Evolutionary conservation across 2,329 filamentous ascomycete genomes (phyloP).

Genomic region (Aspergillus tanneri): DNA sequence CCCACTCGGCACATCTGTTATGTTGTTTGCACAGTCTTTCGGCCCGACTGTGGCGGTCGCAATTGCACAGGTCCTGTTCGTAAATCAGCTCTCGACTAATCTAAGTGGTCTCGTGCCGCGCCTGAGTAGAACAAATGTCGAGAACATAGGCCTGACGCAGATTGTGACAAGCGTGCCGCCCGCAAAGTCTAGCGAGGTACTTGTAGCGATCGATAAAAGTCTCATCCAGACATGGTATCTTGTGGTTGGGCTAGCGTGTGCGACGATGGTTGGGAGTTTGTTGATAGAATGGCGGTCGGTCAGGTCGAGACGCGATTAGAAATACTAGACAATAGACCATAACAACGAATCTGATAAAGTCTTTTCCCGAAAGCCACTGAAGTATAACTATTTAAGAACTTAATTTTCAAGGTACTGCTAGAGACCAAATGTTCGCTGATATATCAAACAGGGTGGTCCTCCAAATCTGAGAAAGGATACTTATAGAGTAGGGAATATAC

Average conservation of each 20-base stretch:
- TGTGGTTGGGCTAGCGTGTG: slow-evolving; percentile 1
- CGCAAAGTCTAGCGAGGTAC: not conserved
- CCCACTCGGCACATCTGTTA: slow-evolving; percentile 26
- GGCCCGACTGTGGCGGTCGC: slow-evolving; percentile 33
- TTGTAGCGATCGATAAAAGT: slow-evolving; percentile 2
- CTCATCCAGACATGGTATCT: slow-evolving; percentile 5
- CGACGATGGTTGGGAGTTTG: slow-evolving; percentile 1
- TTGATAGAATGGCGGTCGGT: slow-evolving; percentile 8
- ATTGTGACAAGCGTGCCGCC: not conserved
- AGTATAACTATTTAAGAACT: no score
- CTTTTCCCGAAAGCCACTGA: no score
- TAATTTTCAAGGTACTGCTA: no score
- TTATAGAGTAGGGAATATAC: no score
- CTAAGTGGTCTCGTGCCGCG: not conserved
- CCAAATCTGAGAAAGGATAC: no score
- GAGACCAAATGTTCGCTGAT: no score
- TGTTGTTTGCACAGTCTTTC: slow-evolving; percentile 32
- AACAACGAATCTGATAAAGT: no score
- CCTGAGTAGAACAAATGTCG: no score
- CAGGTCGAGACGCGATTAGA: no score
- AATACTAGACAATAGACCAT: no score
- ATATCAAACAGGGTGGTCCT: no score
- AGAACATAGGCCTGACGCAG: no score
- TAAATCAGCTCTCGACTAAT: slow-evolving; percentile 18
- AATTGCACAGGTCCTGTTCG: slow-evolving; percentile 32